phyloP scores from a whole-genome alignment of 1,284 basidiomycete species.

The Malassezia equina region DNA sequence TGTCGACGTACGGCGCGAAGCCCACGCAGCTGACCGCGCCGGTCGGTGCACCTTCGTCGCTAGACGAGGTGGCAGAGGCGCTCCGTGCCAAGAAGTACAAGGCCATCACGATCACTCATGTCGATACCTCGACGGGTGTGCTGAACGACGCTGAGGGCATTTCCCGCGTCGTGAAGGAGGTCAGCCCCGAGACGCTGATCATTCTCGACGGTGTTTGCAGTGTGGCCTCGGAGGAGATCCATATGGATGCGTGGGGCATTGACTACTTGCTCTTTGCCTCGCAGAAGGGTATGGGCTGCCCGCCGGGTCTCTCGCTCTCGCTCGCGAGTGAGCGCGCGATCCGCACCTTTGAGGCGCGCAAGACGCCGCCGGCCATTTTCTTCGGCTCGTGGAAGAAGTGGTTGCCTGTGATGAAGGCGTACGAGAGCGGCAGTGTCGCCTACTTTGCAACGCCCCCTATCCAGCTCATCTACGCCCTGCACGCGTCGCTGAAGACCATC shows the following conservation, averaged over 20 bases:
- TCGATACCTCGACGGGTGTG: conserved; percentile 58
- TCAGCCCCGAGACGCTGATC: conserved; percentile 77
- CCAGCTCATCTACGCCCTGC: conserved; percentile 84
- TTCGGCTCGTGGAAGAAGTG: conserved; percentile 58
- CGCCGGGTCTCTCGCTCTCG: conserved; percentile 84
- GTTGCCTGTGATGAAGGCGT: conserved; percentile 47
- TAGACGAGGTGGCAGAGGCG: conserved; percentile 60
- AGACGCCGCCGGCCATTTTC: conserved; percentile 65
- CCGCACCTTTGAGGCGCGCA: conserved; percentile 62
- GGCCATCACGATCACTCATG: conserved; percentile 83
- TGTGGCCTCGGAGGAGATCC: conserved; percentile 89
- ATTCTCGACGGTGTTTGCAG: conserved; percentile 88
- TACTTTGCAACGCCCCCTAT: conserved; percentile 56
- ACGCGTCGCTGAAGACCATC: conserved; percentile 68
- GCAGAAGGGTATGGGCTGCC: conserved; percentile 88
- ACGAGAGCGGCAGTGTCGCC: conserved; percentile 40
- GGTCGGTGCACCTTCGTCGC: conserved; percentile 65
- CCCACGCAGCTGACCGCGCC: conserved; percentile 76
- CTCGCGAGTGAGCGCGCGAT: conserved; percentile 73
- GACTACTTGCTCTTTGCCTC: conserved; percentile 81
- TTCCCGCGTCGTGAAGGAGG: conserved; percentile 62
- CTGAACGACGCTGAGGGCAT: conserved; percentile 74
- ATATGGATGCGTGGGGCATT: conserved; percentile 80
- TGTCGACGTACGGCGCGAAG: conserved; percentile 72
- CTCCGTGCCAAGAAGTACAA: conserved; percentile 77